Evolutionary conservation across 768 basidiomycete genomes (phyloP), one percentile per base, ranked within the genome.

Genomic region (Boletus huronensis): DNA sequence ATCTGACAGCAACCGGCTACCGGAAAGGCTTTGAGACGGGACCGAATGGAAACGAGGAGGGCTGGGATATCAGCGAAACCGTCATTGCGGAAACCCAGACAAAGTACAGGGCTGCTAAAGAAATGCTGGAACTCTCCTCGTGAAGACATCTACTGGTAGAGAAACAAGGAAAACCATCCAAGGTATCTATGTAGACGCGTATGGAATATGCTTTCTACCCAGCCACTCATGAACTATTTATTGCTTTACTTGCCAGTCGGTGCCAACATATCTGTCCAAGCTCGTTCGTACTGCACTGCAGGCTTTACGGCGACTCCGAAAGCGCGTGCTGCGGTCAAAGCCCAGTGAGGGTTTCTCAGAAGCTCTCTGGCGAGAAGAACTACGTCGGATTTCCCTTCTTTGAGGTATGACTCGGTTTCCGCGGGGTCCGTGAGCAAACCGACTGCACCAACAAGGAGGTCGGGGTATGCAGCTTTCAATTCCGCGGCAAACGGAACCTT

Each of bases 71-170:
- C 54, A 85, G 83, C 5, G 79, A 88, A 21, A 78, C 78, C 9
- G 85, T 97, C 2, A 86, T 97, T 5, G 65, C 78, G 55, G 90
- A 87, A 49, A 98, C 95, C 6, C 81, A 74, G 65, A 70, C 79
- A 54, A 81, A 92, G 71, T 98, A 98, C 69, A 72, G 78, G 55
- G 92, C 95, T 64, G 93, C 87, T 2, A 79, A 87, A 31, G 72
- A 81, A 50, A 71, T 84, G 69, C 70, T 91, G 60, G 83, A 75
- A 42, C 53, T n/a, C 6, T 29, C 48, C 21, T 23, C 42, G 48
- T 64, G 46, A 68, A 52, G 51, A 58, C 1, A 36, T 55, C 16
- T 38, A 55, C 17, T 40, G 14, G 11, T 7, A 16, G 46, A 45
- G 41, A 17, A 46, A 45, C 38, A 16, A 34, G 32, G n/a, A 6